These are phyloP conservation scores for Anthoceros angustus DNA, from an alignment of 225 moss, liverwort and hornwort species.

Conservation along the genomic window DNA sequence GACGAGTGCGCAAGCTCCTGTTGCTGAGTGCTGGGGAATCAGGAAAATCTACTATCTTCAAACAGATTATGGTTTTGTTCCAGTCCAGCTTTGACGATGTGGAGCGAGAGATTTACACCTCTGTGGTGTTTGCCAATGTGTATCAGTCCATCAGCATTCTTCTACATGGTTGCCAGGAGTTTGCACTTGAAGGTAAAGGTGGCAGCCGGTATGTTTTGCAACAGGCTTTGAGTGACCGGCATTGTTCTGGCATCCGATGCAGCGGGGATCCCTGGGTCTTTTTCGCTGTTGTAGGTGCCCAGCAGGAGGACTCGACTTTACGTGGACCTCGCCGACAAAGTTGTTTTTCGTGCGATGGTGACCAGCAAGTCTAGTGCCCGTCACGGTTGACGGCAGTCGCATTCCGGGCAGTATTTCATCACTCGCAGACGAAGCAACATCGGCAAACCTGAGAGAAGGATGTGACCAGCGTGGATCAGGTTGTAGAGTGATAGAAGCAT, in stretches of 20 bases:
- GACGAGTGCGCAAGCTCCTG: background rate
- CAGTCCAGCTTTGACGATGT: conserved; percentile 43
- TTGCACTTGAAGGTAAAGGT: conserved; percentile 16
- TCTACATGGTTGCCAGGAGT: conserved; percentile 31
- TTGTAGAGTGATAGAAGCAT: too few relatives aligned
- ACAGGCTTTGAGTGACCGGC: background rate
- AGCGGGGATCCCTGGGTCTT: too few relatives aligned
- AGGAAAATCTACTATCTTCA: conserved; percentile 53
- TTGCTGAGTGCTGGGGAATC: conserved; percentile 39
- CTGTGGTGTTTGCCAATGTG: conserved; percentile 43
- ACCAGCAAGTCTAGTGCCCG: too few relatives aligned
- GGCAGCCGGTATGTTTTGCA: conserved; percentile 6
- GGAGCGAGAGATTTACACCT: conserved; percentile 39
- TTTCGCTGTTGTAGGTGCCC: too few relatives aligned
- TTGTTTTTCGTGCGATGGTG: too few relatives aligned
- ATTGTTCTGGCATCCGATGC: conserved; percentile 5
- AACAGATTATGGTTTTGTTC: conserved; percentile 55
- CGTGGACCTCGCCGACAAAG: too few relatives aligned
- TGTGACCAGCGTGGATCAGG: too few relatives aligned
- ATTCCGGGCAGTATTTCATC: too few relatives aligned
- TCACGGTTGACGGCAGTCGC: too few relatives aligned
- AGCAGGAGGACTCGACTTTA: too few relatives aligned
- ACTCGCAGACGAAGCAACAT: too few relatives aligned
- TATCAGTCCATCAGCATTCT: conserved; percentile 46
- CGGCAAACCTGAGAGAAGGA: too few relatives aligned